Evolutionary conservation across 345 rosid genomes (phyloP).

Genomic region (Acer saccharum): DNA sequence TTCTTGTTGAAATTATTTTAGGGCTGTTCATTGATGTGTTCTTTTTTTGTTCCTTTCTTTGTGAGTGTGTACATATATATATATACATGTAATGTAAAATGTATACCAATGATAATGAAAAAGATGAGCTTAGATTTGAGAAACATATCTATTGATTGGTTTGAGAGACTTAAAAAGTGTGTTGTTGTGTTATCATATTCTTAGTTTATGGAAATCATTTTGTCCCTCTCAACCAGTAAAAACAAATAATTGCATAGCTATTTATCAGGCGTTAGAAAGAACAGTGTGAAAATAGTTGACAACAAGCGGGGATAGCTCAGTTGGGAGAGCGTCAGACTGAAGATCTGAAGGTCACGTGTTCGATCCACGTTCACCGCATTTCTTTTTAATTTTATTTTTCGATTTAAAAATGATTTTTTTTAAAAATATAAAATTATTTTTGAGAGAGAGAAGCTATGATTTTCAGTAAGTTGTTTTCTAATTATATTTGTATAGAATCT

Average conservation of each 20-base stretch:
- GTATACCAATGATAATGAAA: neutral
- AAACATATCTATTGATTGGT: neutral
- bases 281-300: no score
- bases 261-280: no score
- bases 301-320: conserved; percentile 84
- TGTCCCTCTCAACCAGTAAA: neutral
- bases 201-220: neutral
- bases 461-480: no score
- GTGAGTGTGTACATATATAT: neutral
- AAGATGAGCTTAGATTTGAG: neutral
- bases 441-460: no score
- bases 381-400: no score
- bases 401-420: no score
- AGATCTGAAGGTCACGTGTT: conserved; percentile 76
- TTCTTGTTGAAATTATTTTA: neutral
- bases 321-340: conserved; percentile 96
- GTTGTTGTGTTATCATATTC: neutral
- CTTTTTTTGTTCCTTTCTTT: neutral
- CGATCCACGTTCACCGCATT: conserved; percentile 79
- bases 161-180: neutral
- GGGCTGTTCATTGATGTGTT: neutral
- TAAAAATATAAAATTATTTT: no score
- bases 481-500: no score
- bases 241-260: no score
- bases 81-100: neutral